A percentile compares a stretch with the other conserved stretches of the same genome.
These are phyloP conservation scores for Blastocladiella emersonii DNA, from an alignment of 371 early-diverging fungal species.

Conservation along the genomic window DNA sequence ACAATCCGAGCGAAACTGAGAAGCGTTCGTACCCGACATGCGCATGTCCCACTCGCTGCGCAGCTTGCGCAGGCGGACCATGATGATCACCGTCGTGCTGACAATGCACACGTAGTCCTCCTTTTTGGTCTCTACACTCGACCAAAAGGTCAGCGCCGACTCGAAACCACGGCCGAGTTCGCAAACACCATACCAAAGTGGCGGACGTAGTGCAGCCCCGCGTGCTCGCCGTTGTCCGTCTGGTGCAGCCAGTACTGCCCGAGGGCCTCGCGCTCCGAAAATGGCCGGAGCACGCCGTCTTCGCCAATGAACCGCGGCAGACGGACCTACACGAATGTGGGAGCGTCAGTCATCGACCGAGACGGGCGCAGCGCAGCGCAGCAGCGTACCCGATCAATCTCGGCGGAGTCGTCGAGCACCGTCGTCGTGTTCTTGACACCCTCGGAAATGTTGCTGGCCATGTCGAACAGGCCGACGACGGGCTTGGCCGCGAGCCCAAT, in stretches of 20 bases:
- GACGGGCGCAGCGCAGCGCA: no score
- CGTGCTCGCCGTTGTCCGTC: conserved; percentile 61
- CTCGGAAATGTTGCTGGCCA: conserved; percentile 80
- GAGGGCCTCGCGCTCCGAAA: conserved; percentile 65
- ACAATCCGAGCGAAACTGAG: not conserved
- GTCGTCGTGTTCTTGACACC: conserved; percentile 94
- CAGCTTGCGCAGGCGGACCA: conserved; percentile 20
- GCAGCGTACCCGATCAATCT: conserved; percentile 61
- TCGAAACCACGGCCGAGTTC: not conserved
- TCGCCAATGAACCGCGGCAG: conserved; percentile 76
- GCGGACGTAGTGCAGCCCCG: conserved; percentile 72
- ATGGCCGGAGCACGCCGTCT: conserved; percentile 62
- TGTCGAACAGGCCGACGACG: conserved; percentile 80
- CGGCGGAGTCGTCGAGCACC: conserved; percentile 60
- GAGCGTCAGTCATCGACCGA: no score
- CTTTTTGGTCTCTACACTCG: conserved; percentile 24
- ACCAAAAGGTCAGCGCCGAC: not conserved
- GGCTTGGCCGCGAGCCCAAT: conserved; percentile 81
- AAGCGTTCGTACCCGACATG: conserved; percentile 18
- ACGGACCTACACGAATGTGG: no score
- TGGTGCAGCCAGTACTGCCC: conserved; percentile 84
- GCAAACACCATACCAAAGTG: conserved; percentile 41
- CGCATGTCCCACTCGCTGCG: conserved; percentile 28
- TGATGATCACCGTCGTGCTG: conserved; percentile 18
- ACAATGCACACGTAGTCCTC: conserved; percentile 32